Conservation (phyloP, 495 filamentous ascomycete genomes). For the Neurospora tetraspora region DNA sequence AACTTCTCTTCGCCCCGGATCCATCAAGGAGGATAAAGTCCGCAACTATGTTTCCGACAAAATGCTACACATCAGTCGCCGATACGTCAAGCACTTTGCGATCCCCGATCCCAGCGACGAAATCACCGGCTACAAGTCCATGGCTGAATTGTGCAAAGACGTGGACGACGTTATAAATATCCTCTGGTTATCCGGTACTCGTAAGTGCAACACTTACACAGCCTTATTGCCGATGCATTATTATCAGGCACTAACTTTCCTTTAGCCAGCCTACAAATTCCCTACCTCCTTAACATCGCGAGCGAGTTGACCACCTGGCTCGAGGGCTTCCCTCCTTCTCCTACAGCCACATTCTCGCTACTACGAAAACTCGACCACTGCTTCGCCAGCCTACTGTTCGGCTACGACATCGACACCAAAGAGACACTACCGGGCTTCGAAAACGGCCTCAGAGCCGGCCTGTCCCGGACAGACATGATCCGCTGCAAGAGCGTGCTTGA, state of each 20-base stretch:
- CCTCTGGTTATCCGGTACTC: constrained; percentile 73
- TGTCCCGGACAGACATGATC: constrained; percentile 70
- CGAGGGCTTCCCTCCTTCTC: constrained; percentile 54
- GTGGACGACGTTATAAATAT: constrained; percentile 63
- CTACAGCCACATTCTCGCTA: constrained; percentile 51
- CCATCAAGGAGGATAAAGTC: constrained; percentile 64
- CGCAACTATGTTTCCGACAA: constrained; percentile 57
- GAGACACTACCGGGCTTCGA: constrained; percentile 58
- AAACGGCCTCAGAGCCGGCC: constrained; percentile 36
- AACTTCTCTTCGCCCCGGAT: constrained; percentile 57
- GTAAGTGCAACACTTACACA: constrained; percentile 36
- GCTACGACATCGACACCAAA: constrained; percentile 54
- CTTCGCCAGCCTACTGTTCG: constrained; percentile 61
- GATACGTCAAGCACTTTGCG: constrained; percentile 66
- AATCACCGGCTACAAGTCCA: constrained; percentile 54
- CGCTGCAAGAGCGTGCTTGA: constrained; percentile 69
- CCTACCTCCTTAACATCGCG: constrained; percentile 70
- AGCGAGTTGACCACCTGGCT: constrained; percentile 56
- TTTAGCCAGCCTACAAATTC: constrained; percentile 70
- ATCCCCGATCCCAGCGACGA: constrained; percentile 41
- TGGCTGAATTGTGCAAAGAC: constrained; percentile 59
- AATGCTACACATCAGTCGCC: constrained; percentile 53
- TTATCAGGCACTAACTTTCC: background rate
- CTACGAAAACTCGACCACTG: constrained; percentile 69
- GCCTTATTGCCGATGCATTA: background rate